Percentiles rank a stretch among this genome's conserved stretches.
phyloP scores from a whole-genome alignment of 1,284 basidiomycete genomes.

The Bjerkandera adusta region DNA sequence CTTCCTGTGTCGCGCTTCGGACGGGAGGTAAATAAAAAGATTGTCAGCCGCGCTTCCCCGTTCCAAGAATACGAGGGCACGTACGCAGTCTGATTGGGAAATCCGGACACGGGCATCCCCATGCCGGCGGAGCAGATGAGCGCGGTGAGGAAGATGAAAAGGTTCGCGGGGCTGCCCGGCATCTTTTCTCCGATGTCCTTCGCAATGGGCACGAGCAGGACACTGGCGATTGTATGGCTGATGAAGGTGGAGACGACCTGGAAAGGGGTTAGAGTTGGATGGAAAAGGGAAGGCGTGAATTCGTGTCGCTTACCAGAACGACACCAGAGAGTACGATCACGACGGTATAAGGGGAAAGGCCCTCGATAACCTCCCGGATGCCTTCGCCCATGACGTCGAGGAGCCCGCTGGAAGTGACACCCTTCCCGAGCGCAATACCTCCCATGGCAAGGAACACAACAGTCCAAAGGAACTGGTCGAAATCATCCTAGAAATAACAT shows the following conservation, averaged over 20 bases:
- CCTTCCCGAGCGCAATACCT: constrained; percentile 94
- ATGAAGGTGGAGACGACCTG: constrained; percentile 87
- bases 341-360: constrained; percentile 76
- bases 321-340: constrained; percentile 82
- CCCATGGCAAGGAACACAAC: constrained; percentile 99
- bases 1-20: constrained; percentile 86
- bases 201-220: constrained; percentile 95
- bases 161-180: constrained; percentile 63
- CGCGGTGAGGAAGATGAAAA: constrained; percentile 90
- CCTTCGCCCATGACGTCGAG: constrained; percentile 74
- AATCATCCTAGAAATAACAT: constrained; percentile 69
- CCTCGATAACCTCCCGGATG: constrained; percentile 72
- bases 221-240: constrained; percentile 95
- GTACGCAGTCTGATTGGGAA: constrained; percentile 95
- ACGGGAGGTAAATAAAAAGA: constrained; percentile 15
- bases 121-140: constrained; percentile 95
- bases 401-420: constrained; percentile 88
- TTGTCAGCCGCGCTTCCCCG: constrained; percentile 18
- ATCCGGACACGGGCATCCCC: constrained; percentile 97
- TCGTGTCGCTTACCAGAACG: constrained; percentile 70
- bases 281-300: constrained; percentile 16
- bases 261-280: constrained; percentile 26
- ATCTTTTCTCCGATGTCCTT: constrained; percentile 84
- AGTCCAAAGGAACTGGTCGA: constrained; percentile 92
- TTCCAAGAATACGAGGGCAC: constrained; percentile 32